Percentiles rank a stretch among this genome's conserved stretches.
phyloP scores from a whole-genome alignment of 768 basidiomycete species.

The Lactarius indigo region DNA sequence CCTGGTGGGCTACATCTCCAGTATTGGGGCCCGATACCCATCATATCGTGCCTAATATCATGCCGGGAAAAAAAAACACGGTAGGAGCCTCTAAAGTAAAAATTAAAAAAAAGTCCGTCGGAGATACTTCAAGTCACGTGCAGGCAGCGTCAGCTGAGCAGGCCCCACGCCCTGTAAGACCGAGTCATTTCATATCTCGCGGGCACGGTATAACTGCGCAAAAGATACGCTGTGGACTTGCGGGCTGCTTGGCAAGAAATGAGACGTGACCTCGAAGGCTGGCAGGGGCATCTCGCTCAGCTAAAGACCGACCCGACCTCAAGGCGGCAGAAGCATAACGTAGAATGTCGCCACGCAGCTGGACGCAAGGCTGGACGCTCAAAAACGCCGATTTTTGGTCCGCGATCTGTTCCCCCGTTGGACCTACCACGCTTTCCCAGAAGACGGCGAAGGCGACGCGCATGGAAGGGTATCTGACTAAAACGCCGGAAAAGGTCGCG shows the following conservation, averaged over 20 bases:
- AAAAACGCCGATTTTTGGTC: constrained; percentile 88
- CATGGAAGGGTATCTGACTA: constrained; percentile 80
- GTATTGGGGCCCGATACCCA: too few relatives aligned
- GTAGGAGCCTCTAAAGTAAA: too few relatives aligned
- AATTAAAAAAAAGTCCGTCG: constrained; percentile 80
- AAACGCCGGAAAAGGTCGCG: constrained; percentile 78
- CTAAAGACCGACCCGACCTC: constrained; percentile 70
- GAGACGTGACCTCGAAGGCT: constrained; percentile 47
- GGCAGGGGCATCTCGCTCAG: constrained; percentile 58
- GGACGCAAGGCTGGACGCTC: constrained; percentile 66
- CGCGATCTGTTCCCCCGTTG: constrained; percentile 70
- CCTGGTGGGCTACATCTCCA: too few relatives aligned
- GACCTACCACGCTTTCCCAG: constrained; percentile 56
- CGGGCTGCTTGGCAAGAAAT: constrained; percentile 46
- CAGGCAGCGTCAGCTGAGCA: constrained; percentile 25
- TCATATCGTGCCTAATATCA: too few relatives aligned
- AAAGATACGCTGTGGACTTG: constrained; percentile 45
- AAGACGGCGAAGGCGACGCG: constrained; percentile 75
- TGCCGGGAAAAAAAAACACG: too few relatives aligned
- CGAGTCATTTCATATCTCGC: constrained; percentile 3
- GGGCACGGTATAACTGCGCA: constrained; percentile 8
- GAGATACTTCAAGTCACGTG: constrained; percentile 72
- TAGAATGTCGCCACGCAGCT: constrained; percentile 68
- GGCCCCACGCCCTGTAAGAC: constrained; percentile 27
- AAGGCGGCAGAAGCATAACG: constrained; percentile 74